Conservation (phyloP, 2,329 filamentous ascomycete species). For the Verticillium nubilum region DNA sequence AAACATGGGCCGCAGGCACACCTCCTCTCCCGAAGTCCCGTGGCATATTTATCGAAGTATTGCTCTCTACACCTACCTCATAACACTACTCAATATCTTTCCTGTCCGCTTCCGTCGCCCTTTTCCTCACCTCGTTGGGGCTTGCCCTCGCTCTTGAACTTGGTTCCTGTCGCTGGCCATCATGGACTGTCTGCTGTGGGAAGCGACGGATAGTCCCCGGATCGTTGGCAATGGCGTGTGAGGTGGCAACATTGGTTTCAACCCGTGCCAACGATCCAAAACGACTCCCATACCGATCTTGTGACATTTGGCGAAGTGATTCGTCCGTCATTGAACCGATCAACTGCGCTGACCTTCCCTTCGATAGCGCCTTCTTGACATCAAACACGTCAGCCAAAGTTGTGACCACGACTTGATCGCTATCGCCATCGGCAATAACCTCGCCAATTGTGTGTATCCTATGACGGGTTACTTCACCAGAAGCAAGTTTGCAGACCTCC, state of each 20-base stretch:
- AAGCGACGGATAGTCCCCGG: neutral
- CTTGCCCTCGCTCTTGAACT: neutral
- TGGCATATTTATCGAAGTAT: too few relatives aligned
- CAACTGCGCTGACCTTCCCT: slow-evolving; percentile 25
- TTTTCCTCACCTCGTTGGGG: neutral
- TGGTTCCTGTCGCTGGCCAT: neutral
- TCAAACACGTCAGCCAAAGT: slow-evolving; percentile 35
- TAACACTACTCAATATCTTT: too few relatives aligned
- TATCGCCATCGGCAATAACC: slow-evolving; percentile 27
- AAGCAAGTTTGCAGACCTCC: slow-evolving; percentile 29
- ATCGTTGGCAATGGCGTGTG: neutral
- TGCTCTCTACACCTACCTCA: too few relatives aligned
- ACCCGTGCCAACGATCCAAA: slow-evolving; percentile 7
- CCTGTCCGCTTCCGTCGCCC: neutral
- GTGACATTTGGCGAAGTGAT: slow-evolving; percentile 11
- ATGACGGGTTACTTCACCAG: slow-evolving; percentile 20
- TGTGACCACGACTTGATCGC: slow-evolving; percentile 33
- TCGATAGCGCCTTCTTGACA: slow-evolving; percentile 28
- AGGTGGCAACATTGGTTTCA: neutral
- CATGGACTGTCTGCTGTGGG: slow-evolving; percentile 7
- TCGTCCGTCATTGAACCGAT: slow-evolving; percentile 28
- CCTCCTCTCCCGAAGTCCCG: too few relatives aligned
- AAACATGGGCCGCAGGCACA: too few relatives aligned
- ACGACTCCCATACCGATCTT: slow-evolving; percentile 15
- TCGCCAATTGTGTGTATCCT: slow-evolving; percentile 29